A percentile compares a stretch with the other conserved stretches of the same genome.
Conservation (phyloP, 2,329 filamentous ascomycete species). For the Aciculosporium take region DNA sequence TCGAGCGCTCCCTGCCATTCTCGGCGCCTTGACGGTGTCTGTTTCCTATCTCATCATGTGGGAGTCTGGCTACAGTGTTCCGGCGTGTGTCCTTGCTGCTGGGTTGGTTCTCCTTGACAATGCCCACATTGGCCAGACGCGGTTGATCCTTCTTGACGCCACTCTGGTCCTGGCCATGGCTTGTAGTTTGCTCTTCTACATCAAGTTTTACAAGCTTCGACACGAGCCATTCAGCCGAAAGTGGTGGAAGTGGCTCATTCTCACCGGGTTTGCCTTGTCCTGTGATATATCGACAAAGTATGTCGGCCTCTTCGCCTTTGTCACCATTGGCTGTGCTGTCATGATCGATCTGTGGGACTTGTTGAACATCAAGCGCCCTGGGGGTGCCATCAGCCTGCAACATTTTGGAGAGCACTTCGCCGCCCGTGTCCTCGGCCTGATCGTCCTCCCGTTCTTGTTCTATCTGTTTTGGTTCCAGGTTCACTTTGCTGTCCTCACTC, state of each 20-base stretch:
- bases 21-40: slow-evolving; percentile 87
- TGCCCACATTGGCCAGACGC: slow-evolving; percentile 90
- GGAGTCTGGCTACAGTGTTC: slow-evolving; percentile 95
- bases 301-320: slow-evolving; percentile 89
- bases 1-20: slow-evolving; percentile 78
- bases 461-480: slow-evolving; percentile 99
- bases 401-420: slow-evolving; percentile 81
- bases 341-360: slow-evolving; percentile 91
- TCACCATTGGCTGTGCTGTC: slow-evolving; percentile 90
- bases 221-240: slow-evolving; percentile 83
- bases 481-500: slow-evolving; percentile 78
- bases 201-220: slow-evolving; percentile 93
- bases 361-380: slow-evolving; percentile 72
- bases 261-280: slow-evolving; percentile 87
- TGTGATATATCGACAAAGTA: slow-evolving; percentile 99
- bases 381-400: slow-evolving; percentile 63
- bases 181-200: slow-evolving; percentile 81
- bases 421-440: slow-evolving; percentile 72
- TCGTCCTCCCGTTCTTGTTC: slow-evolving; percentile 87
- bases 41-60: slow-evolving; percentile 97
- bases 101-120: slow-evolving; percentile 89
- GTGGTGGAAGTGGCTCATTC: slow-evolving; percentile 99
- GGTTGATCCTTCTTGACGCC: slow-evolving; percentile 86
- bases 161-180: slow-evolving; percentile 94
- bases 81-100: slow-evolving; percentile 76